phyloP scores from a whole-genome alignment of 805 yeast genomes.

The Suhomyces sp. region DNA sequence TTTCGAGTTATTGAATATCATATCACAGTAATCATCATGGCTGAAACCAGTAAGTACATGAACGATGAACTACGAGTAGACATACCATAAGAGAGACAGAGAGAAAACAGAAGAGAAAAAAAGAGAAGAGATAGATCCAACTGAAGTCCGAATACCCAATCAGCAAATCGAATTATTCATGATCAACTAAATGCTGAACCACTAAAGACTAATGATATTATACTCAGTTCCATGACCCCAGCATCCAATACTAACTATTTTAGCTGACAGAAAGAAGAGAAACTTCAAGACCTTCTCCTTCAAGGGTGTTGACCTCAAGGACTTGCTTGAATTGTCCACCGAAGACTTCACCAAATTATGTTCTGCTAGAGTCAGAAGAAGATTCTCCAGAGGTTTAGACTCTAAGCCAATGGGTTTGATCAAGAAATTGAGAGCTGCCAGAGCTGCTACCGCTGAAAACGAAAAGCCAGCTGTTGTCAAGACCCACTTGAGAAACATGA shows the following conservation, averaged over 20 bases:
- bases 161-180: neutral
- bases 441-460: constrained; percentile 80
- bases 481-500: constrained; percentile 99
- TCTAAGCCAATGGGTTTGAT: constrained; percentile 93
- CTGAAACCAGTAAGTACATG: constrained; percentile 36
- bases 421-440: constrained; percentile 97
- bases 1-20: constrained; percentile 7
- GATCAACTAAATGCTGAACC: neutral
- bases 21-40: constrained; percentile 23
- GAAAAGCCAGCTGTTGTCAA: constrained; percentile 98
- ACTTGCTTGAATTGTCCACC: constrained; percentile 87
- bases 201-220: neutral
- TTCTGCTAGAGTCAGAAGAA: constrained; percentile 99
- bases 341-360: constrained; percentile 97
- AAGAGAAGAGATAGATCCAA: too few species aligned
- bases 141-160: too few species aligned
- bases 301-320: constrained; percentile 98
- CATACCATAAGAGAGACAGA: neutral
- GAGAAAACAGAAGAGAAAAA: too few species aligned
- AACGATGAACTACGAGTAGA: neutral
- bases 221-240: neutral
- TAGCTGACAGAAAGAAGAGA: constrained; percentile 78
- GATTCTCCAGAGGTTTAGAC: constrained; percentile 97
- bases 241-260: constrained; percentile 4
- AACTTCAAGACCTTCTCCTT: constrained; percentile 92